Evolutionary conservation across 805 yeast species (phyloP).

Genomic region (Wickerhamiella spandovensis): DNA sequence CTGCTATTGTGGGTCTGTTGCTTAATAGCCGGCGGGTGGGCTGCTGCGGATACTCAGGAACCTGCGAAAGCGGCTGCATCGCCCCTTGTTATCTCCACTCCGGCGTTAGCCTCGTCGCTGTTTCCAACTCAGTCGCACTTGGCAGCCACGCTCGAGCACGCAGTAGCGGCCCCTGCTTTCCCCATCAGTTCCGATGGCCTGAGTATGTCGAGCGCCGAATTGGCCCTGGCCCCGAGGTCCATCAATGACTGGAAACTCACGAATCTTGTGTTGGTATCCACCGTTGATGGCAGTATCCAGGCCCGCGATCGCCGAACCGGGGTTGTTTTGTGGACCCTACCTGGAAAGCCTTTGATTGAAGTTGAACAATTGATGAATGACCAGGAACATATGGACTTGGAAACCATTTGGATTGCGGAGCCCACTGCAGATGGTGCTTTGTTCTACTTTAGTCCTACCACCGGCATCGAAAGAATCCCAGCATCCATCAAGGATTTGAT

Average conservation of each 20-base stretch:
- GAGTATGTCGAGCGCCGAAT: neutral
- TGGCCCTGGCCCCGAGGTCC: conserved; percentile 12
- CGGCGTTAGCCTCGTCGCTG: neutral
- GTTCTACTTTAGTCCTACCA: conserved; percentile 60
- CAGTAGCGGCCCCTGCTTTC: neutral
- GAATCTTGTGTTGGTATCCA: conserved; percentile 54
- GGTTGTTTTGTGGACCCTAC: conserved; percentile 59
- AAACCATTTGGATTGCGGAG: conserved; percentile 64
- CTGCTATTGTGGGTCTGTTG: neutral
- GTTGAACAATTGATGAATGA: conserved; percentile 10
- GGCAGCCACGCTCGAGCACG: neutral
- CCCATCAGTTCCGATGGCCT: neutral
- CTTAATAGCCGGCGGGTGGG: neutral
- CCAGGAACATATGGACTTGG: conserved; percentile 6
- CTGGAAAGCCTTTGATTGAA: conserved; percentile 48
- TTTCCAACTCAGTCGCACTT: neutral
- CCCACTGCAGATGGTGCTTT: conserved; percentile 77
- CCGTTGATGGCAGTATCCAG: conserved; percentile 77
- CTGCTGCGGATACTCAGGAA: neutral
- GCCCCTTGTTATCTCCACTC: neutral
- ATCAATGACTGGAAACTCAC: conserved; percentile 38
- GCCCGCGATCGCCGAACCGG: conserved; percentile 71
- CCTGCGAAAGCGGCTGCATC: neutral
- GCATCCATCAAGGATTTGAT: conserved; percentile 67
- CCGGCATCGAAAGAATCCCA: conserved; percentile 72